Percentiles rank a stretch among this genome's conserved stretches.
Conservation (phyloP, 2,329 filamentous ascomycete genomes). For the Xylaria sp. region DNA sequence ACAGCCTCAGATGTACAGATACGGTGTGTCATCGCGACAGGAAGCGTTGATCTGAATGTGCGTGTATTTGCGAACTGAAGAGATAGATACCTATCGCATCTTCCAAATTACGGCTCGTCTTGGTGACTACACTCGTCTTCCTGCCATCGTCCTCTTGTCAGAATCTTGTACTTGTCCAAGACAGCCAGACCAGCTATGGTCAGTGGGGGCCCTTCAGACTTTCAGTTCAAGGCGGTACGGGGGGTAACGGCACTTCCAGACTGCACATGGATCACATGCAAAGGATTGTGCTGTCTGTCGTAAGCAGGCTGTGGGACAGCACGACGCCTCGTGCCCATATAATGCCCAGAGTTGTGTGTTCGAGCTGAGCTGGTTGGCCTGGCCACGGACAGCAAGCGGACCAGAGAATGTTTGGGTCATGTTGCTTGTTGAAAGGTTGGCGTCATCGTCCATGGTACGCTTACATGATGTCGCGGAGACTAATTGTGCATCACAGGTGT, state of each 20-base stretch:
- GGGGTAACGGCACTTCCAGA: neutral
- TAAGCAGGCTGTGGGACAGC: neutral
- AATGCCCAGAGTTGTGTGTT: neutral
- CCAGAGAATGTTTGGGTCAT: conserved; percentile 10
- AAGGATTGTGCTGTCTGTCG: neutral
- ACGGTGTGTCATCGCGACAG: conserved; percentile 79
- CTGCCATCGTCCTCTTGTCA: neutral
- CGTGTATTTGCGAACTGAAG: conserved; percentile 64
- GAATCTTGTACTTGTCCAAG: neutral
- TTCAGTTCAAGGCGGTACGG: neutral
- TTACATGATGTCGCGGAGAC: conserved; percentile 4
- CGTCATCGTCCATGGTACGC: conserved; percentile 1
- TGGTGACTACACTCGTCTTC: neutral
- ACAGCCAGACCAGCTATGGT: neutral
- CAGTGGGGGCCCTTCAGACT: neutral
- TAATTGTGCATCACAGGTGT: conserved; percentile 9
- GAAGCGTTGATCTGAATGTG: conserved; percentile 75
- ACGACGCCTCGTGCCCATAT: neutral
- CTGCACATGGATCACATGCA: neutral
- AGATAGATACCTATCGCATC: neutral
- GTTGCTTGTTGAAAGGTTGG: conserved; percentile 15
- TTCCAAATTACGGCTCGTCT: neutral
- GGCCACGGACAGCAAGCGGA: conserved; percentile 1
- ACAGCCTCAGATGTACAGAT: conserved; percentile 56
- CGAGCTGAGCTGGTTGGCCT: neutral